Percentiles rank a stretch among this genome's conserved stretches.
Evolutionary conservation across 1,284 basidiomycete species (phyloP).

Genomic region (Ustilago loliicola): DNA sequence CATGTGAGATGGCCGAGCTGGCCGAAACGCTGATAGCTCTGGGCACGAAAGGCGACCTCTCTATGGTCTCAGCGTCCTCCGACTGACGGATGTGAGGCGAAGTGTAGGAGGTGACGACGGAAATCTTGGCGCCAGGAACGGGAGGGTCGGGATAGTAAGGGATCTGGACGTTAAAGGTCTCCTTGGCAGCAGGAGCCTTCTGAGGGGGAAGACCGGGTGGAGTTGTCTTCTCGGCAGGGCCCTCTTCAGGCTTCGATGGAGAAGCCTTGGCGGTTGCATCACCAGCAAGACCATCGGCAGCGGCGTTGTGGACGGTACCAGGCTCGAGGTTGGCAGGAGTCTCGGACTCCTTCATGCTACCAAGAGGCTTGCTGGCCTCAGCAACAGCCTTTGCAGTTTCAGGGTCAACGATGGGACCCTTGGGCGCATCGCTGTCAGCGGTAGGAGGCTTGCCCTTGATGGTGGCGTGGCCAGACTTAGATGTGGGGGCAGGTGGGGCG

Average conservation of each 20-base stretch:
- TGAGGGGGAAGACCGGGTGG: conserved; percentile 59
- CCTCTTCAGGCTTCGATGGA: conserved; percentile 33
- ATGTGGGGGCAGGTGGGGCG: conserved; percentile 33
- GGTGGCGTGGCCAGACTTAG: conserved; percentile 27
- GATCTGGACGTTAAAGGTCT: conserved; percentile 62
- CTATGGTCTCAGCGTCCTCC: conserved; percentile 13
- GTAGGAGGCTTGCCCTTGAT: conserved; percentile 30
- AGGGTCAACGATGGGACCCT: conserved; percentile 40
- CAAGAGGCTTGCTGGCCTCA: conserved; percentile 40
- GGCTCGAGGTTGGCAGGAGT: conserved; percentile 54
- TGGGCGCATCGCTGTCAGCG: conserved; percentile 9
- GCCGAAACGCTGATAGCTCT: conserved; percentile 54
- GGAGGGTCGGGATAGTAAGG: conserved; percentile 59
- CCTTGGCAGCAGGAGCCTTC: conserved; percentile 46
- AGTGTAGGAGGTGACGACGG: conserved; percentile 59
- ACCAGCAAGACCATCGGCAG: conserved; percentile 45
- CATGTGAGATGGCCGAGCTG: conserved; percentile 50
- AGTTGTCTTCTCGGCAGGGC: conserved; percentile 44
- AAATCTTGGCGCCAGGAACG: conserved; percentile 50
- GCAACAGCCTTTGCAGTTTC: conserved; percentile 45
- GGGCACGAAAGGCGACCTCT: conserved; percentile 35
- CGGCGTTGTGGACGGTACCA: conserved; percentile 55
- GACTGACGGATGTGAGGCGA: conserved; percentile 42
- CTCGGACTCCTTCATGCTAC: conserved; percentile 51
- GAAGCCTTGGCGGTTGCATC: conserved; percentile 44